Evolutionary conservation across 139 green algal species (phyloP), one percentile per base, ranked within the genome.

Genomic region (Auxenochlorella pyrenoidosa): DNA sequence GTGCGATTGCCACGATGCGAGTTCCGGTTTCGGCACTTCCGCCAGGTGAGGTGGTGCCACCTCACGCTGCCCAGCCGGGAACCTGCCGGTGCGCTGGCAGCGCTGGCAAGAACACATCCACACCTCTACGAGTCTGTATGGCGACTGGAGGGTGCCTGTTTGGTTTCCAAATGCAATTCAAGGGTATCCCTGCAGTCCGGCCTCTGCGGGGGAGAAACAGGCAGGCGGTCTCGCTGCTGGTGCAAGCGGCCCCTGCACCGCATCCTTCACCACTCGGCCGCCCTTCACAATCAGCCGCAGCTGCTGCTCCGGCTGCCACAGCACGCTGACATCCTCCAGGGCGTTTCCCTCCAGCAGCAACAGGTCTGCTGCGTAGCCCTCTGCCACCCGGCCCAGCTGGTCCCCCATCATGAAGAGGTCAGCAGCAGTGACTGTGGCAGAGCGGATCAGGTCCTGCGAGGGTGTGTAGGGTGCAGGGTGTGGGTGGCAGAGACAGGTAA

Each of bases 351-450:
- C 63, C 40, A 86, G 40, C 3, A 86, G 63, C 30, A 86, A 66
- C 63, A 86, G 63, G 63, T 86, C 81, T 24, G 81, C 63, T 24
- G 36, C 6, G 58, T 73, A 84, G 13, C 79, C 79, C 59, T 72
- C 24, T 15, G 44, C 72, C 41, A 60, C 65, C 38, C 40, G 51
- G 26, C 68, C 86, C 32, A 81, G 32, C 41, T 47, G 22, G 40
- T 85, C 36, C 75, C 89, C 43, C 82, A 90, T 86, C 10, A 68
- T 54, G 66, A 94, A 93, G 4, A 94, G 80, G 30, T 43, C 0
- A 3, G 89, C 90, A 36, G 83, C 90, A 65, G 89, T 88, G 65
- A 83, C 28, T n/a, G 90, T 94, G 36, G 92, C 92, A 10, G 85
- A 34, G 2, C 44, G n/a, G 0, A 94, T 32, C 1, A 93, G 43